Evolutionary conservation across 2,329 filamentous ascomycete species (phyloP).

Genomic region (Cytospora mali): DNA sequence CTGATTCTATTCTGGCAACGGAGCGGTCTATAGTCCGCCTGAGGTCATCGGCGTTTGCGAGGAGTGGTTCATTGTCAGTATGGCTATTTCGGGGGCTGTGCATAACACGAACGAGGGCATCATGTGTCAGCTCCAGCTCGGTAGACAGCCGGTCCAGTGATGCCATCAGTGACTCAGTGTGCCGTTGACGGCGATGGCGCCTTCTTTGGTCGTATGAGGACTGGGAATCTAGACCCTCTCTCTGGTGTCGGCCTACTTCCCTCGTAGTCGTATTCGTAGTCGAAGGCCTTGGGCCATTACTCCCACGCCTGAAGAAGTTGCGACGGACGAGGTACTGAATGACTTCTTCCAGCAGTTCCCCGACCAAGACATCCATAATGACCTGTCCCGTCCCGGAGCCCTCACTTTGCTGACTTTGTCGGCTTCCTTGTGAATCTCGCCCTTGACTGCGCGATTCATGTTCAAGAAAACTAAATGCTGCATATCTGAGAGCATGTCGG

Average conservation of each 20-base stretch:
- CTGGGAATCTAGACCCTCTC: not conserved
- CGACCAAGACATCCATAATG: conserved; percentile 7
- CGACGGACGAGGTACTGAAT: conserved; percentile 14
- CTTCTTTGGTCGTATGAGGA: conserved; percentile 13
- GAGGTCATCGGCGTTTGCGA: conserved; percentile 3
- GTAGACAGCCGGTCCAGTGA: conserved; percentile 13
- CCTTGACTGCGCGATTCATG: not conserved
- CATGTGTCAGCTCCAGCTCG: conserved; percentile 17
- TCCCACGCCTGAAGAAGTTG: conserved; percentile 12
- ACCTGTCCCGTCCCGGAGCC: conserved; percentile 1
- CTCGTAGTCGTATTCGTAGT: not conserved
- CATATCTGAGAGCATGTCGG: conserved; percentile 4
- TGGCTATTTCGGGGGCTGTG: not conserved
- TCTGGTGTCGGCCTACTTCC: not conserved
- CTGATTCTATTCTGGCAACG: conserved; percentile 12
- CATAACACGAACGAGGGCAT: conserved; percentile 4
- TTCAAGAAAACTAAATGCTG: conserved; percentile 4
- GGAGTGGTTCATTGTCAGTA: not conserved
- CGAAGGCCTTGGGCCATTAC: not conserved
- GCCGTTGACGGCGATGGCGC: conserved; percentile 5
- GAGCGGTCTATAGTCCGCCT: conserved; percentile 11
- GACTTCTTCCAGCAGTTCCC: conserved; percentile 11
- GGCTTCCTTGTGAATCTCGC: not conserved
- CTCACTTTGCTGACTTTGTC: not conserved
- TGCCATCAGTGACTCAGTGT: conserved; percentile 8